Conservation (phyloP, 305 asterid genomes). For the Ruellia speciosa region DNA sequence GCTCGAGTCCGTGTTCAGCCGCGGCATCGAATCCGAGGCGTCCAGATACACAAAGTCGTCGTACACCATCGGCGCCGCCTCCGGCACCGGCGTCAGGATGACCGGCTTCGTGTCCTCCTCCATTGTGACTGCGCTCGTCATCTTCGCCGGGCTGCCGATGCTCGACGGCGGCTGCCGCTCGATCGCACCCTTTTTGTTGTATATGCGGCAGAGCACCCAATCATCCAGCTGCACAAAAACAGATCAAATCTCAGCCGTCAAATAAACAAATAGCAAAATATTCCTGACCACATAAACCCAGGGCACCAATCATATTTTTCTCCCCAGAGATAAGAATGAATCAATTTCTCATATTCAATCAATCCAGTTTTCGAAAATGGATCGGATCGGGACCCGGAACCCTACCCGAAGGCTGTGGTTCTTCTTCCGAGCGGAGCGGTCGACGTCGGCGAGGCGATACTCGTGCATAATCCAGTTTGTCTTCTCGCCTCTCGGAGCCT, state of each 20-base stretch:
- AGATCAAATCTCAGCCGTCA: conserved; percentile 24
- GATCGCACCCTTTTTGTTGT: conserved; percentile 75
- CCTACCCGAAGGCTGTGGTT: conserved; percentile 67
- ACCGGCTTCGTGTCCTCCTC: conserved; percentile 57
- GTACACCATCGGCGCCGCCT: conserved; percentile 35
- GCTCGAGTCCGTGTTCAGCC: conserved; percentile 58
- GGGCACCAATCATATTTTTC: background rate
- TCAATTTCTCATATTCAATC: too few relatives aligned
- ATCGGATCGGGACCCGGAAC: background rate
- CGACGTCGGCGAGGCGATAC: conserved; percentile 82
- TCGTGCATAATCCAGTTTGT: conserved; percentile 97
- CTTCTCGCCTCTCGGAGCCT: conserved; percentile 84
- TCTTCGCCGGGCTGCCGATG: conserved; percentile 13
- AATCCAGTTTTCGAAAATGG: background rate
- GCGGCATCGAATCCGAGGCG: conserved; percentile 65
- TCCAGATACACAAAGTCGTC: conserved; percentile 50
- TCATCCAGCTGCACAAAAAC: conserved; percentile 63
- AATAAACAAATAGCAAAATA: conserved; percentile 1
- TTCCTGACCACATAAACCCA: background rate
- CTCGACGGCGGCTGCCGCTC: conserved; percentile 32
- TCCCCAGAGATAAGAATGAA: background rate
- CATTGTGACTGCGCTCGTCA: conserved; percentile 20
- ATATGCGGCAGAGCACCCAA: conserved; percentile 94
- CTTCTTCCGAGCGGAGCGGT: conserved; percentile 70
- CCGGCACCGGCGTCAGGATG: conserved; percentile 31